phyloP scores from a whole-genome alignment of 2,329 filamentous ascomycete genomes.

The Cytospora chrysosperma region DNA sequence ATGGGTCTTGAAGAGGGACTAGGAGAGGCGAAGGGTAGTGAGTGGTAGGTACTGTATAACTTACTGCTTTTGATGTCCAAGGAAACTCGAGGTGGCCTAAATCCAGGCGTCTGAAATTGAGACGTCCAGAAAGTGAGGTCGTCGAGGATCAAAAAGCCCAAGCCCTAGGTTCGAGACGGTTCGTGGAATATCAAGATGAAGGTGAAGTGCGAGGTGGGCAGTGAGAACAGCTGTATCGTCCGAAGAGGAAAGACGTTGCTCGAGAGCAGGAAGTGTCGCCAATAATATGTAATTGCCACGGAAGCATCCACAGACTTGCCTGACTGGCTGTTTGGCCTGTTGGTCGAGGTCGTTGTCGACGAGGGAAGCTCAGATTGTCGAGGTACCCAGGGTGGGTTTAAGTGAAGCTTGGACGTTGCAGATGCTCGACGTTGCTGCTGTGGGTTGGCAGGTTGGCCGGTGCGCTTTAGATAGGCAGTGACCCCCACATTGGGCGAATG shows the following conservation, averaged over 20 bases:
- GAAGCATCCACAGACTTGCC: not conserved
- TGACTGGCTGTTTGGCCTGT: not conserved
- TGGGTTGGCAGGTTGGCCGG: not conserved
- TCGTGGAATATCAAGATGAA: not conserved
- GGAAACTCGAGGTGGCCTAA: not conserved
- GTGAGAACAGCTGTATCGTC: not conserved
- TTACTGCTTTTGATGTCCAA: not conserved
- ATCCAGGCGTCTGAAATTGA: not conserved
- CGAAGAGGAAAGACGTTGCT: not conserved
- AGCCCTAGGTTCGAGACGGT: not conserved
- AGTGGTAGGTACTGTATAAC: not conserved
- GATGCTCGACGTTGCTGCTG: not conserved
- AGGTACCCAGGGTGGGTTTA: not conserved
- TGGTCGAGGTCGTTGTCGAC: not conserved
- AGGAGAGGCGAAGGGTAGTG: not conserved
- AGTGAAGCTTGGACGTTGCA: not conserved
- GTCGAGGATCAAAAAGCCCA: not conserved
- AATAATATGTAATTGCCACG: no score
- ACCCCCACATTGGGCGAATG: not conserved
- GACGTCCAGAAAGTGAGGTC: not conserved
- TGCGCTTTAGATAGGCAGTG: not conserved
- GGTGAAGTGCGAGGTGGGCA: not conserved
- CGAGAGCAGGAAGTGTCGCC: not conserved
- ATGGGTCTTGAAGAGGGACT: not conserved
- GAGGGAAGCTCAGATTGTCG: not conserved